phyloP scores from a whole-genome alignment of 2,329 filamentous ascomycete genomes.

The Exophiala bonariae region DNA sequence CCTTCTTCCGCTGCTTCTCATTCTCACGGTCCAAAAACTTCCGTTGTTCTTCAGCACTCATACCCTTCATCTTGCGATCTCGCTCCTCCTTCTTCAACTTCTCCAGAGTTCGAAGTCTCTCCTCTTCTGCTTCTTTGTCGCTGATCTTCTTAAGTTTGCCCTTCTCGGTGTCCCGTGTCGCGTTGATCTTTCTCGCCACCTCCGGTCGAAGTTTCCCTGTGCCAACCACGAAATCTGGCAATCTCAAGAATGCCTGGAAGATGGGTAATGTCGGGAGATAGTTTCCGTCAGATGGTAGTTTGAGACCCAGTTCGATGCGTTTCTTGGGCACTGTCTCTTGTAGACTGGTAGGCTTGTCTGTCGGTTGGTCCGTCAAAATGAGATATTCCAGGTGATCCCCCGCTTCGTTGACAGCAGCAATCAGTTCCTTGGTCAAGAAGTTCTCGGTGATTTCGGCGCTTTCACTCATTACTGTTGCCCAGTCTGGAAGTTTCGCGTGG shows the following conservation, averaged over 20 bases:
- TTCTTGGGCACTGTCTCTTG: constrained; percentile 84
- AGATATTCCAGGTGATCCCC: constrained; percentile 83
- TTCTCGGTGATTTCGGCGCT: constrained; percentile 90
- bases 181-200: constrained; percentile 79
- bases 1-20: constrained; percentile 68
- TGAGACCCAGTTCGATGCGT: constrained; percentile 75
- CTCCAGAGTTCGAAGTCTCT: constrained; percentile 53
- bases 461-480: constrained; percentile 95
- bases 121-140: constrained; percentile 69
- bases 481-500: constrained; percentile 80
- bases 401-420: constrained; percentile 73
- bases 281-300: constrained; percentile 63
- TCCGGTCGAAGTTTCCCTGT: constrained; percentile 84
- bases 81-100: constrained; percentile 83
- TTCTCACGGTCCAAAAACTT: constrained; percentile 80
- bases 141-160: constrained; percentile 75
- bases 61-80: constrained; percentile 72
- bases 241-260: constrained; percentile 77
- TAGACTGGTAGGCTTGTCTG: constrained; percentile 80
- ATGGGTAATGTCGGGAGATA: constrained; percentile 70
- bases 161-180: constrained; percentile 76
- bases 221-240: constrained; percentile 78
- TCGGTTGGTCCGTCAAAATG: constrained; percentile 84
- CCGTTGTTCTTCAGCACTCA: constrained; percentile 81
- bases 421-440: constrained; percentile 82